Evolutionary conservation across 495 filamentous ascomycete genomes (phyloP), one percentile per base, ranked within the genome.

Genomic region (Aspergillus affinis): DNA sequence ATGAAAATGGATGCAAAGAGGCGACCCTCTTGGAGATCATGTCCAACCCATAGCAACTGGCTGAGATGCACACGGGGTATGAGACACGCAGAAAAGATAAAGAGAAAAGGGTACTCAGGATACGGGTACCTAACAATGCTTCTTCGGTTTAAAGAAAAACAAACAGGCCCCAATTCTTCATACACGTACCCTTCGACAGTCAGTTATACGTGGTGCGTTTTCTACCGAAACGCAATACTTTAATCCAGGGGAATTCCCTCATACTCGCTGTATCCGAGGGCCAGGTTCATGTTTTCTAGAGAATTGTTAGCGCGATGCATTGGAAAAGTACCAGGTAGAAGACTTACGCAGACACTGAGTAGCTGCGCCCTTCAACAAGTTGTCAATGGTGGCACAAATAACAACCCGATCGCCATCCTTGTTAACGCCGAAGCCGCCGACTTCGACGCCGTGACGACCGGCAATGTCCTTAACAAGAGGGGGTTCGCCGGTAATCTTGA

Each of bases 361-460:
- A 7, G 92, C 92, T 45, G 94, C 94, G 45, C 94, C 94, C 85
- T 98, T 98, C 56, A 96, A 81, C 61, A 98, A 78, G 76, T 98
- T 98, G 73, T 98, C 94, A 65, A 98, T 98, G n/a, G 93, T 97
- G 20, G 89, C 93, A 71, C 92, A 96, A 53, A 98, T 86, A 53
- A 98, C 94, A 0, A 93, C 94, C 36, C 94, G 82, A 81, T 91
- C 93, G 50, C 93, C 93, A 26, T 82, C 82, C 59, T 85, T 90
- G 77, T 97, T 90, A 47, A 97, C 93, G 47, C 88, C 92, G 67
- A 98, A 97, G 23, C 93, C 92, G 60, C 94, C 94, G 74, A 98
- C 91, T 78, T 98, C 92, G 19, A 96, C 86, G 9, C 92, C 92
- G 69, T 98, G 94, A 75, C 88, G 93, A 44, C 90, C 90, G 59